Evolutionary conservation across 768 basidiomycete species (phyloP).

Genomic region (Amanita thiersii): DNA sequence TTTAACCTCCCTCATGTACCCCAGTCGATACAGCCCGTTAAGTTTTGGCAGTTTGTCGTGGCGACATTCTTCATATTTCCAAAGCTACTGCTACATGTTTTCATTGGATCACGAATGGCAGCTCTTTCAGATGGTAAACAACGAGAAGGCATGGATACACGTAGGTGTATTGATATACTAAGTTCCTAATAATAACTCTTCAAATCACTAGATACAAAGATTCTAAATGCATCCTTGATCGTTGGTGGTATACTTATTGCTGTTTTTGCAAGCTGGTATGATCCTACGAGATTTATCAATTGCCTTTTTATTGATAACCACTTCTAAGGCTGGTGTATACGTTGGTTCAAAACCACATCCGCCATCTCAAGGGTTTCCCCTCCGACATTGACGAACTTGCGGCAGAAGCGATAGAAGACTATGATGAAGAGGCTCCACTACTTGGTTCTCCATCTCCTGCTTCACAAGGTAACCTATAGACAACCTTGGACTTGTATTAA

Average conservation of each 20-base stretch:
- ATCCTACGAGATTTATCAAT: neutral
- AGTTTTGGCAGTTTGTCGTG: constrained; percentile 65
- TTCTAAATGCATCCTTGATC: constrained; percentile 56
- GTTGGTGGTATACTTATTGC: constrained; percentile 52
- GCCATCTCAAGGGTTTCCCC: constrained; percentile 38
- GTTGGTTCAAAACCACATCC: constrained; percentile 53
- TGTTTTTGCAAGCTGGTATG: constrained; percentile 60
- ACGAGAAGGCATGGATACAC: constrained; percentile 66
- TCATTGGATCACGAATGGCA: constrained; percentile 73
- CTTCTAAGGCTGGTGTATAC: constrained; percentile 55
- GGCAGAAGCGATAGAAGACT: constrained; percentile 52
- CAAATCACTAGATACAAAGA: constrained; percentile 45
- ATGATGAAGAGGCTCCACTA: constrained; percentile 53
- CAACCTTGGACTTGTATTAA: no score
- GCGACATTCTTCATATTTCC: constrained; percentile 70
- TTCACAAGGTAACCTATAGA: constrained; percentile 1
- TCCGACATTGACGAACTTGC: constrained; percentile 45
- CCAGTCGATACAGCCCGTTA: constrained; percentile 67
- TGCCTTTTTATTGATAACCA: neutral
- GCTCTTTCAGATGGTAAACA: constrained; percentile 69
- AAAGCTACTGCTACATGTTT: constrained; percentile 63
- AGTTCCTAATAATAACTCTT: neutral
- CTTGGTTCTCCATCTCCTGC: constrained; percentile 19
- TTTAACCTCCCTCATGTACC: constrained; percentile 5
- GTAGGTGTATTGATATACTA: constrained; percentile 28